These are phyloP conservation scores for Arthrinium puccinioides DNA, from an alignment of 2,329 filamentous ascomycete genomes.

Conservation along the genomic window DNA sequence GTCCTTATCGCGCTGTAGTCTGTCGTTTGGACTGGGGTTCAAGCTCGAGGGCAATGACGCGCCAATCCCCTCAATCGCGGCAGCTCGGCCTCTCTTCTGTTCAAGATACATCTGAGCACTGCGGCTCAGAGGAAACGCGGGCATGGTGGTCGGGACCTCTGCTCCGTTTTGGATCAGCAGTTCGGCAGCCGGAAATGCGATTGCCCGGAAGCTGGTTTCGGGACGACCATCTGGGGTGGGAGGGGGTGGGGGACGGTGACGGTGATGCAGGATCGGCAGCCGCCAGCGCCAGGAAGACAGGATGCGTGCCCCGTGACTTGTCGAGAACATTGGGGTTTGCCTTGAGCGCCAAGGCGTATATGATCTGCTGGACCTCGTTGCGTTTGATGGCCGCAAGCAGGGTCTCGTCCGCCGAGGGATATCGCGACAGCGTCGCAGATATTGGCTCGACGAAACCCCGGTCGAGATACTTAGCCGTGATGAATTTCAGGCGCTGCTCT, in stretches of 20 bases:
- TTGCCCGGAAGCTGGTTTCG: constrained; percentile 39
- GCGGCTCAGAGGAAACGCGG: constrained; percentile 75
- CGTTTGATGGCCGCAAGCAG: constrained; percentile 89
- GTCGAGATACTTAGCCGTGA: constrained; percentile 91
- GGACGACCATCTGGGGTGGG: constrained; percentile 29
- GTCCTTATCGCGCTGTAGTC: constrained; percentile 56
- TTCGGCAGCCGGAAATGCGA: constrained; percentile 84
- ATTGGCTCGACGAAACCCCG: constrained; percentile 73
- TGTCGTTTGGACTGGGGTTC: constrained; percentile 34
- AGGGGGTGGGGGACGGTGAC: constrained; percentile 34
- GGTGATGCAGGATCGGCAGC: constrained; percentile 87
- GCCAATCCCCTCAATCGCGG: constrained; percentile 29
- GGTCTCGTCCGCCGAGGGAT: constrained; percentile 75
- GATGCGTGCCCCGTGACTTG: constrained; percentile 79
- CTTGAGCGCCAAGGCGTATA: constrained; percentile 79
- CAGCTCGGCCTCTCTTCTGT: constrained; percentile 54
- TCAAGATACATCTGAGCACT: constrained; percentile 81
- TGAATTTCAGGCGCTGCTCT: constrained; percentile 89
- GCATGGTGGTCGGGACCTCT: constrained; percentile 67
- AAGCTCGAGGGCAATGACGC: constrained; percentile 45
- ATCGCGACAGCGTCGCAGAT: constrained; percentile 67
- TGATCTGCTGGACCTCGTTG: constrained; percentile 88
- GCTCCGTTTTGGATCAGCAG: constrained; percentile 90
- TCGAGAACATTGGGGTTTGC: constrained; percentile 85
- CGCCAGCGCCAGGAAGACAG: constrained; percentile 83